phyloP scores from a whole-genome alignment of 2,329 filamentous ascomycete genomes.

The Elsinoe batatas region DNA sequence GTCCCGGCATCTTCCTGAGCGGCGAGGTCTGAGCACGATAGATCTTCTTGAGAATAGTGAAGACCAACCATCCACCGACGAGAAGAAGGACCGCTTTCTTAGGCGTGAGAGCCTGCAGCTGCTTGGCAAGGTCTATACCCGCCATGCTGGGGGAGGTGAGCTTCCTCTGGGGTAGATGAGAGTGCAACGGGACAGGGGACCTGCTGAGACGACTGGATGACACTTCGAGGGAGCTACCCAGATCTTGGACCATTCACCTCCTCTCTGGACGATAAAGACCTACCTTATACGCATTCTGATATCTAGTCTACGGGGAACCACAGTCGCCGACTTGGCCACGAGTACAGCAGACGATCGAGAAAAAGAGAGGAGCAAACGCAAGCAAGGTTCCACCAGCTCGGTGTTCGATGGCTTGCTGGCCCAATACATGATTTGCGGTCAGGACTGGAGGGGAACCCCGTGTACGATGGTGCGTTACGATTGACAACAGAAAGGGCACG shows the following conservation, averaged over 20 bases:
- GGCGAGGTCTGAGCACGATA: slow-evolving; percentile 10
- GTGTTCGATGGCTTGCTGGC: background rate
- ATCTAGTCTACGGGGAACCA: slow-evolving; percentile 4
- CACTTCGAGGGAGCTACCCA: background rate
- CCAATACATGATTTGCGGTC: background rate
- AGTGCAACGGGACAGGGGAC: background rate
- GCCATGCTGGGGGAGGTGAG: background rate
- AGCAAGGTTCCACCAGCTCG: slow-evolving; percentile 5
- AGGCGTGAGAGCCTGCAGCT: background rate
- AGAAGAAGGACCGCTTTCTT: background rate
- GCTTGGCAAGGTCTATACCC: slow-evolving; percentile 3
- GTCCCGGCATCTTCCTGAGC: slow-evolving; percentile 10
- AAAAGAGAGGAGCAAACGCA: background rate
- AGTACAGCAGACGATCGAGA: background rate
- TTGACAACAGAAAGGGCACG: background rate
- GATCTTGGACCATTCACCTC: background rate
- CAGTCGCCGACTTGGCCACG: slow-evolving; percentile 7
- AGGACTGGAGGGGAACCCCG: background rate
- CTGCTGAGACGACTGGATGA: background rate
- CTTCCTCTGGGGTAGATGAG: background rate
- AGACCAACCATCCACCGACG: background rate
- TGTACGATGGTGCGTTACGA: slow-evolving; percentile 1
- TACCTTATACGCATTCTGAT: slow-evolving; percentile 4
- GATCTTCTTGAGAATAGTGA: background rate
- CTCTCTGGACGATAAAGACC: background rate